Evolutionary conservation across 345 rosid species (phyloP).

Genomic region (Eutrema yunnanense): DNA sequence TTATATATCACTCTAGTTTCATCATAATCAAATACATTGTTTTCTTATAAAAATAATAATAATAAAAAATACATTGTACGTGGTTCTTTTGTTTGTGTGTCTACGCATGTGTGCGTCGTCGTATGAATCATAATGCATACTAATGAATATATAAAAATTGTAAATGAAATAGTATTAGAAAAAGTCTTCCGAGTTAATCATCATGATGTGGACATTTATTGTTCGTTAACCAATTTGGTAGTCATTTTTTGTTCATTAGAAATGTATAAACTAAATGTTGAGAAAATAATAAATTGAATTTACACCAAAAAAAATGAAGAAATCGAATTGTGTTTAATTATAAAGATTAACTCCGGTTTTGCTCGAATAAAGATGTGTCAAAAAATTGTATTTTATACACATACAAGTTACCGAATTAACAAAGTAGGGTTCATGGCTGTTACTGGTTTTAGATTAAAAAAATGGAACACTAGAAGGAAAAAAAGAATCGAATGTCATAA

Average conservation of each 20-base stretch:
- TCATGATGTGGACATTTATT: neutral
- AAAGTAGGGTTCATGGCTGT: neutral
- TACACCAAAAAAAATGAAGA: neutral
- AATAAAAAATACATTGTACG: neutral
- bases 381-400: neutral
- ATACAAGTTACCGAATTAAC: neutral
- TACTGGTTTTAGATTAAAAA: neutral
- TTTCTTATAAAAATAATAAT: too few relatives aligned
- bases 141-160: neutral
- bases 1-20: neutral
- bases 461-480: neutral
- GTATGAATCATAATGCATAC: neutral
- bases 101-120: neutral
- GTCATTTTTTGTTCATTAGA: neutral
- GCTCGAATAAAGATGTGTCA: neutral
- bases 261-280: neutral
- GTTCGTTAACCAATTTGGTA: neutral
- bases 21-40: too few relatives aligned
- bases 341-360: neutral
- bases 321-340: neutral
- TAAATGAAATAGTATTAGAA: neutral
- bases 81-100: neutral
- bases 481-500: neutral
- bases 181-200: neutral
- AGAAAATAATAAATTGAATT: neutral